Conservation (phyloP, 306 rosid species). For the Vachellia collinsii region DNA sequence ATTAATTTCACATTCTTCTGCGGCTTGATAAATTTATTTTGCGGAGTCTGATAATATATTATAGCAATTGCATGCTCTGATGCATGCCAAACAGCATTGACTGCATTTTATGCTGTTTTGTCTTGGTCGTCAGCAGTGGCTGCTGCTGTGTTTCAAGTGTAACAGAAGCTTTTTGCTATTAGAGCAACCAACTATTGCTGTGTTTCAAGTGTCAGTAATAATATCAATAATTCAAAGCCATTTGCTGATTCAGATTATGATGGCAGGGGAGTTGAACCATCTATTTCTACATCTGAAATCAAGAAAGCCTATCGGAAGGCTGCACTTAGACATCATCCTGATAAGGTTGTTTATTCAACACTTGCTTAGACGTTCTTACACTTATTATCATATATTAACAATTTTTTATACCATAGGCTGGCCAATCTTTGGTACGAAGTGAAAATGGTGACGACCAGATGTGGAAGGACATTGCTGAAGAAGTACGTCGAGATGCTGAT, state of each 20-base stretch:
- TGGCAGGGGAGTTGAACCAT: slow-evolving; percentile 89
- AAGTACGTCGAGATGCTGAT: slow-evolving; percentile 79
- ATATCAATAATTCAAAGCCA: slow-evolving; percentile 23
- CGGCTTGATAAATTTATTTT: not conserved
- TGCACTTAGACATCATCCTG: slow-evolving; percentile 98
- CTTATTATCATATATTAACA: slow-evolving; percentile 27
- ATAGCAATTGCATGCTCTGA: not conserved
- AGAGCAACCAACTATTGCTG: slow-evolving; percentile 15
- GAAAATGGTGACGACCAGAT: slow-evolving; percentile 75
- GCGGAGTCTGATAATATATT: not conserved
- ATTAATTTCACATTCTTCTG: no score
- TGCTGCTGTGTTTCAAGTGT: slow-evolving; percentile 4
- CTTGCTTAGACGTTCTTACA: slow-evolving; percentile 11
- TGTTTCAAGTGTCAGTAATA: slow-evolving; percentile 1
- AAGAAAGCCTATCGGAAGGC: slow-evolving; percentile 98
- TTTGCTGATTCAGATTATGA: slow-evolving; percentile 42
- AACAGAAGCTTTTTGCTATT: not conserved
- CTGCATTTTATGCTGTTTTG: slow-evolving; percentile 9
- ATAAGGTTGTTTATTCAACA: slow-evolving; percentile 64
- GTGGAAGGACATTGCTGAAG: slow-evolving; percentile 84
- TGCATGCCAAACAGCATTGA: not conserved
- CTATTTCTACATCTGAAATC: slow-evolving; percentile 81
- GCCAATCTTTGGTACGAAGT: slow-evolving; percentile 77
- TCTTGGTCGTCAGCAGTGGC: slow-evolving; percentile 20
- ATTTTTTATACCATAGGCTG: slow-evolving; percentile 64